Base-by-base conservation (phyloP, 2,329 filamentous ascomycete genomes). In the Rhexocercosporidium sp. region DNA sequence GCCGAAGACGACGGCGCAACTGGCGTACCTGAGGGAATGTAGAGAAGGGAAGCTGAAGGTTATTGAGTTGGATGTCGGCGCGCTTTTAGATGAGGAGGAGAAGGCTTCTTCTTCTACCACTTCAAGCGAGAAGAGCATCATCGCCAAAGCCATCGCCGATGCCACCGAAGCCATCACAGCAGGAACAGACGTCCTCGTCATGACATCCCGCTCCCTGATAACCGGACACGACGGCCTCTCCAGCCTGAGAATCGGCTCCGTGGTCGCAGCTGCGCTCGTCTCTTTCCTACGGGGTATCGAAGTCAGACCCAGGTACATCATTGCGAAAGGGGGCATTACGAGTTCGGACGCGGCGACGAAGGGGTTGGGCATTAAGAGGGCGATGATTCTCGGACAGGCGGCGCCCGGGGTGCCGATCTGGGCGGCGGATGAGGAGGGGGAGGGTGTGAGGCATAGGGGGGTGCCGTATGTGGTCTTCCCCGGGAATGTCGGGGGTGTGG, bases 241-340 rank as follows among this genome's bases (percentile, higher is more conserved):
- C 16, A 86, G 82, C 53, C 75, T 89, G 12, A 80, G 83, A n/a
- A 87, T 89, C 63, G 85, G 86, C 0, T 79, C 81, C 0, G 80
- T 78, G 0, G 81, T 89, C 11, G 86, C 86, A 0, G 77, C 78
- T 8, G 81, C 82, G 0, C 75, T 88, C 22, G 86, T 88, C 0
- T 76, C 76, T 1, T 83, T 89, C 49, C 70, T 88, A 0, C 77
- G 79, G 9, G 73, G 75, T 0, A 76, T 88, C 9, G 76, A 82
- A 14, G 79, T 82, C 8, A 79, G 82, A 37, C 86, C 86, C 1
- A 76, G 85, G 54, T 89, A 88, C 71, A 77, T 88, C 2, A 85
- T 89, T 72, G 85, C 85, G 0, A 88, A 84, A 75, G 86, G 86
- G 0, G 86, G 86, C 11, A 88, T 89, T 51, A 88, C 87, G 0